Conservation (phyloP, 441 rosid genomes). For the Mallotus japonicus region DNA sequence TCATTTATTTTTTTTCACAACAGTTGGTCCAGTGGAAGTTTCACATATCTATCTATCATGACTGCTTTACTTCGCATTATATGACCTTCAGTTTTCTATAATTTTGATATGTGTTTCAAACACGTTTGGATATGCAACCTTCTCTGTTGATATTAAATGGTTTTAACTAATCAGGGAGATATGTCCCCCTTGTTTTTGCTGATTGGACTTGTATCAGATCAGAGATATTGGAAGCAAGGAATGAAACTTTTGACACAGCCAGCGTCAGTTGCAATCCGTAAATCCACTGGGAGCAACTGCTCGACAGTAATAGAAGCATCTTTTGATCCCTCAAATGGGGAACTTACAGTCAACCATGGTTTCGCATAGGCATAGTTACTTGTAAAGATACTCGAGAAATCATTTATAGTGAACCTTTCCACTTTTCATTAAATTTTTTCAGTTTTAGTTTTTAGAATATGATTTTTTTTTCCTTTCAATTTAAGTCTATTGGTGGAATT, state of each 20-base stretch:
- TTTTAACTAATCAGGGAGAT: not conserved
- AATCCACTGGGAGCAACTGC: slow-evolving; percentile 20
- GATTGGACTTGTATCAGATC: slow-evolving; percentile 37
- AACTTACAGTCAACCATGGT: slow-evolving; percentile 48
- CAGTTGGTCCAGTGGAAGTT: not conserved
- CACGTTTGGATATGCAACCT: not conserved
- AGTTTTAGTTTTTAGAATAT: too few species aligned
- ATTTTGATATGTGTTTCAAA: not conserved
- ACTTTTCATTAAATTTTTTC: too few species aligned
- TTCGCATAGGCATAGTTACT: slow-evolving; percentile 24
- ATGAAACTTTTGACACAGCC: slow-evolving; percentile 78
- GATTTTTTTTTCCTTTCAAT: too few species aligned
- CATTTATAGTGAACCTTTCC: not conserved
- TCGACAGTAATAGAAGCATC: slow-evolving; percentile 55
- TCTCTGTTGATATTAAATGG: not conserved
- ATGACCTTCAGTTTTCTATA: not conserved
- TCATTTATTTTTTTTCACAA: not conserved
- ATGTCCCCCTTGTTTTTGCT: not conserved
- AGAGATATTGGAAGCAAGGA: slow-evolving; percentile 89
- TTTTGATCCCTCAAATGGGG: slow-evolving; percentile 61
- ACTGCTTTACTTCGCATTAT: not conserved
- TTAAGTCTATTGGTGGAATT: too few species aligned
- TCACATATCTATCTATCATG: not conserved
- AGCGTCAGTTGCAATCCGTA: slow-evolving; percentile 37
- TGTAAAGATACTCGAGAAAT: not conserved